These are phyloP conservation scores for Fusarium kyushuense DNA, from an alignment of 2,329 filamentous ascomycete genomes.

Conservation along the genomic window DNA sequence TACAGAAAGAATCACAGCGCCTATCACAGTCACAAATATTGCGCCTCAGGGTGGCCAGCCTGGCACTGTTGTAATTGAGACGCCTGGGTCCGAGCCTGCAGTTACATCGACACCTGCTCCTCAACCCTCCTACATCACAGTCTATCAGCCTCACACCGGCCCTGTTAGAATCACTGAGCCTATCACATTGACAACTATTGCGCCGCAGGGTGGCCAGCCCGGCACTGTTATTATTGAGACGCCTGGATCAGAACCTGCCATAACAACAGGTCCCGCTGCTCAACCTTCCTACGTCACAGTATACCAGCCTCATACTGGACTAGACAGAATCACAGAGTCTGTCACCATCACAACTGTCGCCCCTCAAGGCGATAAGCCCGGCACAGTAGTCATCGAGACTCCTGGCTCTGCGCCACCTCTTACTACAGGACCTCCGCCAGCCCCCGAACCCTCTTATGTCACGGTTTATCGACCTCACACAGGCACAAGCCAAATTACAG, in stretches of 20 bases:
- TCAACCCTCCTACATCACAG: slow-evolving; percentile 1
- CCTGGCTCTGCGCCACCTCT: slow-evolving; percentile 9
- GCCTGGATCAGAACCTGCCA: background rate
- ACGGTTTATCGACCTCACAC: slow-evolving; percentile 11
- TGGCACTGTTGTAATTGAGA: slow-evolving; percentile 21
- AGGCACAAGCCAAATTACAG: background rate
- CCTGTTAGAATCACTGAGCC: background rate
- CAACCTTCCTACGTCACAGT: slow-evolving; percentile 13
- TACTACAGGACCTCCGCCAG: background rate
- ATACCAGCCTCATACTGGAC: slow-evolving; percentile 6
- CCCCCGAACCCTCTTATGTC: background rate
- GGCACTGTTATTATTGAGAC: slow-evolving; percentile 25
- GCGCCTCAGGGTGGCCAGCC: slow-evolving; percentile 9
- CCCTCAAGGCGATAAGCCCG: slow-evolving; percentile 5
- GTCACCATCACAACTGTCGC: slow-evolving; percentile 5
- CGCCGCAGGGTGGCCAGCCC: background rate
- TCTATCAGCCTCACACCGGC: slow-evolving; percentile 13
- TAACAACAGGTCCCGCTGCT: background rate
- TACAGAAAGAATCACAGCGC: slow-evolving; percentile 3
- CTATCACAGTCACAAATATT: slow-evolving; percentile 16
- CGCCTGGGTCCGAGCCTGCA: slow-evolving; percentile 3
- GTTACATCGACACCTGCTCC: background rate
- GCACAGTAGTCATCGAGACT: slow-evolving; percentile 25
- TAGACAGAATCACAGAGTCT: slow-evolving; percentile 4
- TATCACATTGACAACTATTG: background rate